phyloP scores from a whole-genome alignment of 305 asterid genomes.

The Fraxinus albicans region DNA sequence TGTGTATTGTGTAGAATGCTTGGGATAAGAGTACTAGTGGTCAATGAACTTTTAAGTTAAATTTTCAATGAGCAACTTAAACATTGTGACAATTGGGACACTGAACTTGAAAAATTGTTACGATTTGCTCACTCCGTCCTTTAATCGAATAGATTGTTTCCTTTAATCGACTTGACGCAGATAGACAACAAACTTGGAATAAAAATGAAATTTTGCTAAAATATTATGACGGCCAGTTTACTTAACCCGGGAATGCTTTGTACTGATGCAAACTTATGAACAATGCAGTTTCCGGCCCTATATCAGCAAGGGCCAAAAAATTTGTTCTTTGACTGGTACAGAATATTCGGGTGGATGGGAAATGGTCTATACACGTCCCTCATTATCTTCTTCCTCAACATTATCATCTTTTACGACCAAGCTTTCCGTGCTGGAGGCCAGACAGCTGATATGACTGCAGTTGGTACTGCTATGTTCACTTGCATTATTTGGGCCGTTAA shows the following conservation, averaged over 20 bases:
- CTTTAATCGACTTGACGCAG: not conserved
- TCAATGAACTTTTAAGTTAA: not conserved
- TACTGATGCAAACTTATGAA: not conserved
- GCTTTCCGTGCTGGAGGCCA: constrained; percentile 33
- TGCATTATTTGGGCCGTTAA: constrained; percentile 70
- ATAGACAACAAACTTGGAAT: not conserved
- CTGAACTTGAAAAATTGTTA: not conserved
- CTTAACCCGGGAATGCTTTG: not conserved
- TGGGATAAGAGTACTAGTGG: not conserved
- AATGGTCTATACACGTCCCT: constrained; percentile 28
- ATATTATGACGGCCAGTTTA: not conserved
- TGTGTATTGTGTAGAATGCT: not conserved
- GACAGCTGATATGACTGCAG: constrained; percentile 29
- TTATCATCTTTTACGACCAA: constrained; percentile 22
- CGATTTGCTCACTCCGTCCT: not conserved
- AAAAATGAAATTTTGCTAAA: not conserved
- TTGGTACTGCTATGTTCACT: constrained; percentile 66
- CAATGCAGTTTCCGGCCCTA: constrained; percentile 31
- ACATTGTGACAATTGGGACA: not conserved
- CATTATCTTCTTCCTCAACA: constrained; percentile 29
- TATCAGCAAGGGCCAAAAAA: constrained; percentile 35
- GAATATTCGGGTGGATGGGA: constrained; percentile 39
- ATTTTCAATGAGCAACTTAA: not conserved
- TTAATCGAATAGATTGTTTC: not conserved
- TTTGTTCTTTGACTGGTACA: constrained; percentile 35